Base-by-base conservation (phyloP, 2,329 filamentous ascomycete species). In the Ophiocordyceps camponoti-saundersi region DNA sequence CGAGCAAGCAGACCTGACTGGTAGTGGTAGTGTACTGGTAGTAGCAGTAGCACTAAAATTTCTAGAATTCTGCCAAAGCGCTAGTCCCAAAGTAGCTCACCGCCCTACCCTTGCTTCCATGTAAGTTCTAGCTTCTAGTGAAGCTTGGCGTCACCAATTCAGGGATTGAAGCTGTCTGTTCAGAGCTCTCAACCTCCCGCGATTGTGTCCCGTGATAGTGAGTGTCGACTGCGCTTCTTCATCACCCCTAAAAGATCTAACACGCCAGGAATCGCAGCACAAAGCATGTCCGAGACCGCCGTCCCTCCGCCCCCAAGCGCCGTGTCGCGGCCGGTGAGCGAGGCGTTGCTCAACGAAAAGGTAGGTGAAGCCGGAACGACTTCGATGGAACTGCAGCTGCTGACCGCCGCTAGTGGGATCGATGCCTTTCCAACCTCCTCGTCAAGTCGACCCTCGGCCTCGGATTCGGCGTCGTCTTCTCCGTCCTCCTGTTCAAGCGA, bases 291-390 rank as follows among this genome's bases (percentile, higher is more conserved):
- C 57, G 72, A 75, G 58, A 69, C 70, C 72, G 56, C 59, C 49
- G 55, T 59, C 52, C 57, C 59, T 62, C 67, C 76, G 59, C 66
- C 74, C 53, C 73, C 79, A 57, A 73, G 75, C 65, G 73, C 78
- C 53, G 75, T 84, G 63, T 75, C 82, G 65, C 79, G 86, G 67
- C 90, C 92, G 53, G 84, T 95, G 70, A 96, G 90, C 75, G 92
- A 98, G 75, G 86, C 90, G 61, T 80, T 98, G 60, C 79, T 98
- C 62, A 96, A 96, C 69, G 92, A 98, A 72, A 98, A 98, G 88
- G 92, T 46, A 20, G n/a, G 36, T 20, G n/a, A 5, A 20, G 26
- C 26, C 6, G 18, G 11, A 1, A 18, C 3, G 10, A 6, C 11
- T 18, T 10, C 26, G 26, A 11, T 11, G n/a, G 7, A 11, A 40